Percentiles rank a stretch among this genome's conserved stretches.
Conservation (phyloP, 352 stramenopile genomes). For the Globisporangium abappressorium region DNA sequence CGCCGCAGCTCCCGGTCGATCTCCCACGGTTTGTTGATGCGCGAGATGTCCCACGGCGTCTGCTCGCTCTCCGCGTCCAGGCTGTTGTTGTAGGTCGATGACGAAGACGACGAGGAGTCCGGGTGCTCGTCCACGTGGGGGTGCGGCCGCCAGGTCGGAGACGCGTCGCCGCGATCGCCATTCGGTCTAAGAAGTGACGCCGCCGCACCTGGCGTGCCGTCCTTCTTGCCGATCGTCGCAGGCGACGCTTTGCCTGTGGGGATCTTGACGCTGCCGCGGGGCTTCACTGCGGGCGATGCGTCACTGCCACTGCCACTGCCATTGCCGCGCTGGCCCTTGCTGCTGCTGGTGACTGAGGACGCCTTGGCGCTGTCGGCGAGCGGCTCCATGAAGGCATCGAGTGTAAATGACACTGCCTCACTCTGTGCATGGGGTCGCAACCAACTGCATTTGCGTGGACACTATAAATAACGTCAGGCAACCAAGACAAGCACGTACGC, state of each 20-base stretch:
- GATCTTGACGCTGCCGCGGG: background rate
- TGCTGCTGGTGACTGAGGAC: background rate
- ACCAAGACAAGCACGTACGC: too few species aligned
- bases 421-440: too few species aligned
- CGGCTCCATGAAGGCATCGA: slow-evolving; percentile 2
- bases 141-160: background rate
- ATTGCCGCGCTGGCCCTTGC: background rate
- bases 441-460: too few species aligned
- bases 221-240: background rate
- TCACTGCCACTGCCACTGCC: too few species aligned
- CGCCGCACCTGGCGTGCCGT: background rate
- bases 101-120: background rate
- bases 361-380: slow-evolving; percentile 1
- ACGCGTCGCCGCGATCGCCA: background rate
- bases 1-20: slow-evolving; percentile 61
- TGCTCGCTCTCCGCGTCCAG: slow-evolving; percentile 8
- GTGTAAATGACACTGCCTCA: background rate
- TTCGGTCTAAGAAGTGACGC: too few species aligned
- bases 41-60: slow-evolving; percentile 58
- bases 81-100: background rate
- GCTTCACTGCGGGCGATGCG: background rate
- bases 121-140: background rate
- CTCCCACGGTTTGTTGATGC: slow-evolving; percentile 71
- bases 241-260: background rate
- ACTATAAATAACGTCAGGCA: too few species aligned